Base-by-base conservation (phyloP, 345 rosid species). In the Clarkia xantiana region DNA sequence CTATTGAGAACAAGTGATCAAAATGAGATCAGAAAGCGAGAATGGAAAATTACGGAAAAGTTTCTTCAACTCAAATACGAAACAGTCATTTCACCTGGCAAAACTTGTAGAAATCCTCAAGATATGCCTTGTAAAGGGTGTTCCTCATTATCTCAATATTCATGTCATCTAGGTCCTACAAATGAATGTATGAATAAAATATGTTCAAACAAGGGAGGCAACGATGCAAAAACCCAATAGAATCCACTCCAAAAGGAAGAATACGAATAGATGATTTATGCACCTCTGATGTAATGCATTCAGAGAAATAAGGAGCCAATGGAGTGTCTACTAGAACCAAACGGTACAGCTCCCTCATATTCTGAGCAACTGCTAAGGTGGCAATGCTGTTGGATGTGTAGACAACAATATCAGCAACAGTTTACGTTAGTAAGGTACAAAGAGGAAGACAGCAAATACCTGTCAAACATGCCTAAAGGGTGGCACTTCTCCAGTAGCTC, bases 401-500 rank as follows among this genome's bases (percentile, higher is more conserved):
- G 56, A n/a, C 42, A 49, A 57, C 18, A 9, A 18, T 25, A 55
- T 23, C 20, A 34, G 19, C 10, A 14, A 16, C 18, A 15, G 14
- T 14, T 2, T 19, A 58, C 34, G 6, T 18, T 3, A 10, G 16
- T 40, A 13, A 50, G 42, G 36, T 49, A 49, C n/a, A 10, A 1
- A 23, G 18, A 9, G n/a, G 18, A 18, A 34, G 44, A 40, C 44
- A 18, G 46, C 15, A 34, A 50, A 44, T 42, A 91, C 99, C 99
- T 91, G 76, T 91, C 99, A 72, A 91, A 91, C 99, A 91, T 91
- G 77, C 99, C 99, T 71, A 91, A 68, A 55, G 99, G 99, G 62
- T 91, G 99, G 62, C 99, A 91, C 54, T 91, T 91, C 77, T 91
- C 99, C 61, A 91, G 55, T 55, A 91, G 64, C 58, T 91, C 99